A percentile compares a stretch with the other conserved stretches of the same genome.
Evolutionary conservation across 2,329 filamentous ascomycete genomes (phyloP).

Genomic region (Aphanoascus verrucosus): DNA sequence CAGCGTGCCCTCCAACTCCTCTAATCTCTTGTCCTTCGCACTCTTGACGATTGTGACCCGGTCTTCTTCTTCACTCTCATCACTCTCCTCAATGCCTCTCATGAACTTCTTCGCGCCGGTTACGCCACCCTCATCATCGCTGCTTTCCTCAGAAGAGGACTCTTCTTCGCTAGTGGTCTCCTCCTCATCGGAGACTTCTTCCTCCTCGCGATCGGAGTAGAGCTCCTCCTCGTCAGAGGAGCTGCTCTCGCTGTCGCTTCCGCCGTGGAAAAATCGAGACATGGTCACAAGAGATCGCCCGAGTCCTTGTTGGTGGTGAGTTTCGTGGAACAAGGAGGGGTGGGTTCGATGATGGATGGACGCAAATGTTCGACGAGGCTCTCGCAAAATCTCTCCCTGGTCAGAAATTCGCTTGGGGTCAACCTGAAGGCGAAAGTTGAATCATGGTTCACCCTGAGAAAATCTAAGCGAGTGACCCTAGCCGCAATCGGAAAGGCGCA

Average conservation of each 20-base stretch:
- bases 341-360: background rate
- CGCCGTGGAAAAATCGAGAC: constrained; percentile 97
- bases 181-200: constrained; percentile 46
- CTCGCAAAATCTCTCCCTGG: constrained; percentile 1
- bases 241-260: constrained; percentile 91
- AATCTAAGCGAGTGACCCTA: constrained; percentile 36
- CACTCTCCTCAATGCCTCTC: constrained; percentile 63
- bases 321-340: background rate
- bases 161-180: constrained; percentile 47
- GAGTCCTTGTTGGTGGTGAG: background rate
- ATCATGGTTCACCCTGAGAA: constrained; percentile 20
- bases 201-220: constrained; percentile 66
- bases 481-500: constrained; percentile 10
- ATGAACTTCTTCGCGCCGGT: constrained; percentile 76
- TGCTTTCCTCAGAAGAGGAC: constrained; percentile 47
- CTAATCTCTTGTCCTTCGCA: constrained; percentile 92
- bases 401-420: constrained; percentile 5
- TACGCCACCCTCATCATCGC: constrained; percentile 48
- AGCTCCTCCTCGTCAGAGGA: constrained; percentile 90
- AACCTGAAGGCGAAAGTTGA: constrained; percentile 5
- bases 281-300: constrained; percentile 43
- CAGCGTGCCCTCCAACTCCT: constrained; percentile 84
- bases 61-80: constrained; percentile 77
- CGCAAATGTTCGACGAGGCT: background rate
- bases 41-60: constrained; percentile 82